Evolutionary conservation across 2,329 filamentous ascomycete genomes (phyloP).

Genomic region (Alternaria sp.): DNA sequence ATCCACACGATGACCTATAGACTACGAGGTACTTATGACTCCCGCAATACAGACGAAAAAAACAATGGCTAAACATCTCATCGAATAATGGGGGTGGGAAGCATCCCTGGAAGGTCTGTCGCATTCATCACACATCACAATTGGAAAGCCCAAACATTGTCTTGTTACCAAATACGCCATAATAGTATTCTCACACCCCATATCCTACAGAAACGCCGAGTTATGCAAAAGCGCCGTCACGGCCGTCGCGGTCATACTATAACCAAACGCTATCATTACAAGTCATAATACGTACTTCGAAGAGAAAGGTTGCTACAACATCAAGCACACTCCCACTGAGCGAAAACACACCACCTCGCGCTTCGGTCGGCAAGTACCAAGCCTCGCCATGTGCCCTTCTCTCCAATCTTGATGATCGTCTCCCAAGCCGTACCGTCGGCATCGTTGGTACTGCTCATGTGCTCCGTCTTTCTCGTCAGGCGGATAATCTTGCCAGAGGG

Average conservation of each 20-base stretch:
- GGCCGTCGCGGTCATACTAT: constrained; percentile 6
- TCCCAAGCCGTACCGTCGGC: constrained; percentile 82
- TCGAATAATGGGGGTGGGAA: too few species aligned
- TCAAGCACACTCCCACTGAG: constrained; percentile 69
- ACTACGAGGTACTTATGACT: too few species aligned
- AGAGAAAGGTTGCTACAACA: neutral
- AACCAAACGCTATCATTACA: constrained; percentile 28
- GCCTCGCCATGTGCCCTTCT: constrained; percentile 80
- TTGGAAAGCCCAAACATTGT: neutral
- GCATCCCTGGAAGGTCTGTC: too few species aligned
- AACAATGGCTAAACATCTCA: too few species aligned
- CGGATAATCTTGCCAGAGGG: constrained; percentile 93
- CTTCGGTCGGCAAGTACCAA: constrained; percentile 83
- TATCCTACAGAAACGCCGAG: constrained; percentile 24
- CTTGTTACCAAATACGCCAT: constrained; percentile 2
- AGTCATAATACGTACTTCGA: constrained; percentile 11
- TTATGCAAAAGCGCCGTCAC: constrained; percentile 7
- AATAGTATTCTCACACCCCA: constrained; percentile 3
- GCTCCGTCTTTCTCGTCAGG: constrained; percentile 80
- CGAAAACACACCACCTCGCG: constrained; percentile 90
- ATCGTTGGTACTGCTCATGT: constrained; percentile 61
- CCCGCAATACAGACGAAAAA: too few species aligned
- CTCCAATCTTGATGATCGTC: constrained; percentile 88
- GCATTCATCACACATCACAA: neutral
- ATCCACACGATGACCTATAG: too few species aligned